Conservation (phyloP, 208 protist species). For the Trypanosoma platydactyli region DNA sequence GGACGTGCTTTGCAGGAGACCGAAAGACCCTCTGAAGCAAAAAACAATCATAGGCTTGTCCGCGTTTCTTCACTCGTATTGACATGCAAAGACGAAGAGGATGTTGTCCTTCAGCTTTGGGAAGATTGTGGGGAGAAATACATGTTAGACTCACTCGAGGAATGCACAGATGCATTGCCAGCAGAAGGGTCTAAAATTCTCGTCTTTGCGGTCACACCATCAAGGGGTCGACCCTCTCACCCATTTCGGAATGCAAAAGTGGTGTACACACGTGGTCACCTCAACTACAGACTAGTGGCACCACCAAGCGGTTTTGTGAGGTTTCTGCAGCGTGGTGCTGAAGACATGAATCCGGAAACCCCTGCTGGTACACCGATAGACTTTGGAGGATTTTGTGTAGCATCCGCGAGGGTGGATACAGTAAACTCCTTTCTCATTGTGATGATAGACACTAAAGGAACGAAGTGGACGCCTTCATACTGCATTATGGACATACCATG, state of each 20-base stretch:
- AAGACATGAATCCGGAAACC: background rate
- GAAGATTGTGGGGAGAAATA: constrained; percentile 28
- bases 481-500: constrained; percentile 61
- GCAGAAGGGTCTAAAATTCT: constrained; percentile 47
- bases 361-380: constrained; percentile 45
- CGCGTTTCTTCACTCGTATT: constrained; percentile 62
- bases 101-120: constrained; percentile 79
- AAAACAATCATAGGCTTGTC: constrained; percentile 21
- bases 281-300: constrained; percentile 43
- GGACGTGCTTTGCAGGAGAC: constrained; percentile 25
- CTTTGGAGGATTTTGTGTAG: constrained; percentile 57
- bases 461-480: constrained; percentile 33
- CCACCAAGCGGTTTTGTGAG: constrained; percentile 10
- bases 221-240: constrained; percentile 40
- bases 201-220: constrained; percentile 67
- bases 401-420: constrained; percentile 25
- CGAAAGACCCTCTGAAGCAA: background rate
- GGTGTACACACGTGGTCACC: constrained; percentile 50
- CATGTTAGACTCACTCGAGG: constrained; percentile 20
- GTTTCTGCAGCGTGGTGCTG: background rate
- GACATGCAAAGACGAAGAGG: constrained; percentile 33
- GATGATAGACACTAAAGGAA: constrained; percentile 16
- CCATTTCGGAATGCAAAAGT: constrained; percentile 70
- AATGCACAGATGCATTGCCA: constrained; percentile 30
- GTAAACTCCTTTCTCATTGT: constrained; percentile 42